These are phyloP conservation scores for Aspergillus bridgeri DNA, from an alignment of 495 filamentous ascomycete genomes.

Conservation along the genomic window DNA sequence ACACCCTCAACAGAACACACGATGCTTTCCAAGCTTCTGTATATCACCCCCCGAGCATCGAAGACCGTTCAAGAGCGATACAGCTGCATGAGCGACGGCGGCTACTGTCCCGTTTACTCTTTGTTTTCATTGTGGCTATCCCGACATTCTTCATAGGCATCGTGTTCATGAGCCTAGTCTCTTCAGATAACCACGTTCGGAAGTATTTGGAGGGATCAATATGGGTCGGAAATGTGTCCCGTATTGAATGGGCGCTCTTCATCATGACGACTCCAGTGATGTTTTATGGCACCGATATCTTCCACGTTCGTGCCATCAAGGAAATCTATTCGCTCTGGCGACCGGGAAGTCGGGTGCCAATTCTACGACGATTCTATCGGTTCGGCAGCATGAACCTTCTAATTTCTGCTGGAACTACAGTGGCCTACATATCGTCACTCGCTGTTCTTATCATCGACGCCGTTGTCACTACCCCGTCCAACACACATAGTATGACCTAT, in stretches of 20 bases:
- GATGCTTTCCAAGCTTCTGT: conserved; percentile 62
- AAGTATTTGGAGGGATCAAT: conserved; percentile 63
- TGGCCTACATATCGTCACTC: conserved; percentile 84
- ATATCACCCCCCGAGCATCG: conserved; percentile 78
- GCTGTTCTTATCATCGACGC: conserved; percentile 73
- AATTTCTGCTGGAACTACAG: conserved; percentile 81
- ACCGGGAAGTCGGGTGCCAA: conserved; percentile 68
- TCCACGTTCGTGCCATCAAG: conserved; percentile 74
- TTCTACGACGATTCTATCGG: conserved; percentile 76
- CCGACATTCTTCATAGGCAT: conserved; percentile 90
- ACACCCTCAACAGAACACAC: conserved; percentile 61
- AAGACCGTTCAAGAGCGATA: conserved; percentile 75
- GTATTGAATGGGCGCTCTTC: conserved; percentile 79
- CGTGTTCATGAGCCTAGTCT: conserved; percentile 82
- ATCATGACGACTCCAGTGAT: conserved; percentile 86
- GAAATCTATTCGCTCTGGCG: conserved; percentile 81
- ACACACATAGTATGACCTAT: conserved; percentile 62
- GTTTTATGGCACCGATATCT: conserved; percentile 83
- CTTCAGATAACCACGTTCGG: conserved; percentile 50
- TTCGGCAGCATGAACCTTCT: conserved; percentile 98
- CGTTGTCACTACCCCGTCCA: conserved; percentile 30
- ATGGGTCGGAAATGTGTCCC: conserved; percentile 70
- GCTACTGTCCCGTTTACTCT: conserved; percentile 60
- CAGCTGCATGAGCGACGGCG: conserved; percentile 59
- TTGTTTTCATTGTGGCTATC: conserved; percentile 72